Evolutionary conservation across 1,139 yeast species (phyloP), one percentile per base, ranked within the genome.

Genomic region (Pichia sp.): DNA sequence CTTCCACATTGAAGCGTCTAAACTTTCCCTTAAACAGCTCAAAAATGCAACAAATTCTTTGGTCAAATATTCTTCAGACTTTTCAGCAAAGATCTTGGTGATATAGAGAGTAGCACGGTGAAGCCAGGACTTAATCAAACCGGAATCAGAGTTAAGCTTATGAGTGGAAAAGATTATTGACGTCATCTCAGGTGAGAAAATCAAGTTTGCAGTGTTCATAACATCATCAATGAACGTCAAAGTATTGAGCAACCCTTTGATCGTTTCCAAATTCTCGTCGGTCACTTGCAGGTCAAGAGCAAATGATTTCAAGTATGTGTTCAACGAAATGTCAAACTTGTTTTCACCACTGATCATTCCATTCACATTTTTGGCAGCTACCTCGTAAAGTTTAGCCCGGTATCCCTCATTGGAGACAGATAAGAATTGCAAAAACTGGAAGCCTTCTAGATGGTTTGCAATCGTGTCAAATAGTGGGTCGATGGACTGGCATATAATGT

Each of bases 1-100:
- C 8, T 61, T 55, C 70, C 78, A 66, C 9, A 76, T 42, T n/a
- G 64, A 51, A 25, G 48, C 49, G 22, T 46, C 53, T 46, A 44
- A 59, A 45, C 49, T 52, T 29, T 58, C 52, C 21, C 29, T 49
- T 37, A 62, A 58, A 46, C 55, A 63, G 18, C 25, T 50, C 39
- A 64, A 46, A 52, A 59, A 64, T 5, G 38, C 37, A 17, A 42
- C 11, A 35, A 55, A 55, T 10, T 38, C 38, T 1, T 12, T 7
- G n/a, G 46, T 34, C 4, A 52, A 29, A 2, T 33, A 34, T n/a
- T 30, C 48, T 5, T 30, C 37, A 1, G 52, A 47, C 4, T 61
- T 56, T 49, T 79, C 84, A 1, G 91, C 79, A 46, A 79, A 66
- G 40, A 68, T 64, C 48, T 74, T 79, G 10, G 88, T 82, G 27